Evolutionary conservation across 768 basidiomycete genomes (phyloP).

Genomic region (Psilocybe cubensis): DNA sequence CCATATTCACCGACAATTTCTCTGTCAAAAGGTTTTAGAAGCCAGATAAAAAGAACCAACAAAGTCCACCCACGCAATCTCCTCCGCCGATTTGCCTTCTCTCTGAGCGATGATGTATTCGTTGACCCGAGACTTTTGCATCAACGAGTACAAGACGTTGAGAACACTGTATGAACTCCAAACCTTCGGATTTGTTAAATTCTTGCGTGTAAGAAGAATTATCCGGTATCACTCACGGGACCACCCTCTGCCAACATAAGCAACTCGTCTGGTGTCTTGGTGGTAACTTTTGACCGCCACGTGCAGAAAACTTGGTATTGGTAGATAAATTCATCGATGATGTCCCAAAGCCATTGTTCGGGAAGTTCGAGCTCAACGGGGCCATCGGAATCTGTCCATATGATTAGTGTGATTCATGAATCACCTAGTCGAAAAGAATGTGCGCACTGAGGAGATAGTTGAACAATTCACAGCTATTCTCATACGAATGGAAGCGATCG

Average conservation of each 20-base stretch:
- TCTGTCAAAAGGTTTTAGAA: constrained; percentile 37
- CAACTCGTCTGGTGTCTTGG: constrained; percentile 90
- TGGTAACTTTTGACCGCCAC: constrained; percentile 84
- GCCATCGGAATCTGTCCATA: constrained; percentile 81
- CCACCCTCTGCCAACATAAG: constrained; percentile 77
- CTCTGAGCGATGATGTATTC: constrained; percentile 88
- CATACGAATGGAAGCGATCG: constrained; percentile 97
- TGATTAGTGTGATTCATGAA: not conserved
- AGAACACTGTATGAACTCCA: constrained; percentile 99
- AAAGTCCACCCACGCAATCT: constrained; percentile 68
- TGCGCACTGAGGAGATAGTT: constrained; percentile 91
- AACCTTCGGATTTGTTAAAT: constrained; percentile 49
- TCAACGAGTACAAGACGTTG: constrained; percentile 97
- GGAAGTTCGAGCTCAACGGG: constrained; percentile 94
- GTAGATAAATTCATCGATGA: constrained; percentile 97
- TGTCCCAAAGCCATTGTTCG: constrained; percentile 98
- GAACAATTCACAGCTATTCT: constrained; percentile 98
- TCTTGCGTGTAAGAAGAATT: not conserved
- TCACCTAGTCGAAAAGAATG: not conserved
- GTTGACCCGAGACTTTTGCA: constrained; percentile 96
- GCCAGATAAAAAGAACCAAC: not conserved
- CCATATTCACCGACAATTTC: constrained; percentile 93
- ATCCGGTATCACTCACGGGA: constrained; percentile 47
- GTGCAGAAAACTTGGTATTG: constrained; percentile 97
- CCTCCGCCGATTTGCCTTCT: constrained; percentile 78